Conservation (phyloP, 163 green algal species). For the Scenedesmus sp. region DNA sequence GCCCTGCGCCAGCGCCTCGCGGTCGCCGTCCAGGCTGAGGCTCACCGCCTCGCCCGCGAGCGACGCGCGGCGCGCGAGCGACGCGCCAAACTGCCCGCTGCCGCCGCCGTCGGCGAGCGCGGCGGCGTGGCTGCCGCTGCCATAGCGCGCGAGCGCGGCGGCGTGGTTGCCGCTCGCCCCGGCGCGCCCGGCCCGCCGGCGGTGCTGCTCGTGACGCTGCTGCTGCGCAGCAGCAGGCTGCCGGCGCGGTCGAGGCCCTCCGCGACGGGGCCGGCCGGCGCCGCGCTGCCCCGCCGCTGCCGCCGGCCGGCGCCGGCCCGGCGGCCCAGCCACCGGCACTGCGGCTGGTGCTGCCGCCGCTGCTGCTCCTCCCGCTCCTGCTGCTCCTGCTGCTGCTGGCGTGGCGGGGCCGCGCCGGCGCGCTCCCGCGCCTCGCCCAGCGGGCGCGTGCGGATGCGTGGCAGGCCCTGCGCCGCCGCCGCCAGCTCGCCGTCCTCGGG, state of each 20-base stretch:
- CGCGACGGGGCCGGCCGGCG: background rate
- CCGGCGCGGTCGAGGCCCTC: conserved; percentile 30
- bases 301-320: background rate
- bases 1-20: conserved; percentile 5
- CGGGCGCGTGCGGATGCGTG: conserved; percentile 33
- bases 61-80: background rate
- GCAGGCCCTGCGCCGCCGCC: conserved; percentile 1
- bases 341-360: background rate
- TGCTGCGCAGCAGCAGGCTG: conserved; percentile 32
- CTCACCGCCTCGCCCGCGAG: background rate
- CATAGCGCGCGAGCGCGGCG: too few species aligned
- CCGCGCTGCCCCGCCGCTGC: background rate
- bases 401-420: background rate
- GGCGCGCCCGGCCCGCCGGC: background rate
- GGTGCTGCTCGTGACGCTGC: background rate
- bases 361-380: conserved; percentile 15
- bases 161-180: background rate
- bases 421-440: conserved; percentile 28
- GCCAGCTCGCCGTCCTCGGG: conserved; percentile 12
- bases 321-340: background rate
- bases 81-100: conserved; percentile 2
- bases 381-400: background rate
- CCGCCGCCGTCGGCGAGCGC: background rate
- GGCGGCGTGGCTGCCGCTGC: background rate
- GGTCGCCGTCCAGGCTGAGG: conserved; percentile 48